phyloP scores from a whole-genome alignment of 768 basidiomycete genomes.

The Scleroderma citrinum region DNA sequence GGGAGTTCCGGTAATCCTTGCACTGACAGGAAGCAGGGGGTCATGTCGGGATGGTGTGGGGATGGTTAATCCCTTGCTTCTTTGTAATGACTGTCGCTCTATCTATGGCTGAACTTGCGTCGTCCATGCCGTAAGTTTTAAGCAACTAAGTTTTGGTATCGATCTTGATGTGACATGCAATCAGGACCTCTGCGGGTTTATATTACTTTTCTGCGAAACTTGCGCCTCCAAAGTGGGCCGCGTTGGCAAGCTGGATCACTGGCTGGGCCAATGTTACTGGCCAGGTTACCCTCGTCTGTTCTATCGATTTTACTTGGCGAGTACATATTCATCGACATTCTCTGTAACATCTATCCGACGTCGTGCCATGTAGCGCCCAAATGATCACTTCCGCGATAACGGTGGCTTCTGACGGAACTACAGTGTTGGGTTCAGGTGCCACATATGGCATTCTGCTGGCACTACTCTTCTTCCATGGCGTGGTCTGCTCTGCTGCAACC shows the following conservation, averaged over 20 bases:
- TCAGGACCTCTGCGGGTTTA: slow-evolving; percentile 69
- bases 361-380: slow-evolving; percentile 43
- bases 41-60: slow-evolving; percentile 73
- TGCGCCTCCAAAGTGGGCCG: slow-evolving; percentile 54
- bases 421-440: slow-evolving; percentile 48
- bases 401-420: slow-evolving; percentile 50
- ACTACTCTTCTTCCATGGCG: slow-evolving; percentile 59
- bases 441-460: slow-evolving; percentile 65
- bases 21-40: slow-evolving; percentile 40
- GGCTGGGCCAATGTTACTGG: slow-evolving; percentile 75
- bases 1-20: neutral
- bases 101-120: slow-evolving; percentile 68
- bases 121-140: slow-evolving; percentile 65
- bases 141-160: neutral
- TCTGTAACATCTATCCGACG: neutral
- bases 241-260: slow-evolving; percentile 53
- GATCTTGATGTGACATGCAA: neutral
- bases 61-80: slow-evolving; percentile 66
- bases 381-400: slow-evolving; percentile 72
- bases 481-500: slow-evolving; percentile 69
- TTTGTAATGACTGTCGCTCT: slow-evolving; percentile 65
- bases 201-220: slow-evolving; percentile 77
- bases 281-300: slow-evolving; percentile 63
- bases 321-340: slow-evolving; percentile 5
- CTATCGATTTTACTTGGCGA: slow-evolving; percentile 68